These are phyloP conservation scores for Poronia punctata DNA, from an alignment of 495 filamentous ascomycete genomes.

Conservation along the genomic window DNA sequence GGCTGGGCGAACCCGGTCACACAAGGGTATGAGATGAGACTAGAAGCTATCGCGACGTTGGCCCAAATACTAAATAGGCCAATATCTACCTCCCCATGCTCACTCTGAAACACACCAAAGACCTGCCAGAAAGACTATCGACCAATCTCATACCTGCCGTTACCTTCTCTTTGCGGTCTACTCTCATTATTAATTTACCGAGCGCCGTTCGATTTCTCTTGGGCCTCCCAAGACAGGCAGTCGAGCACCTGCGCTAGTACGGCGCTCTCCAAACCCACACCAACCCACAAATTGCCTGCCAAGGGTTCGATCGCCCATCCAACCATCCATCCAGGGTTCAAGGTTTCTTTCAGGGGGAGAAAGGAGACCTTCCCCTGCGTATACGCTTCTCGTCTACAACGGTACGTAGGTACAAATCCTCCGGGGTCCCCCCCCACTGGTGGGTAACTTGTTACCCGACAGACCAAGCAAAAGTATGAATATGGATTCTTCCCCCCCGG, in stretches of 20 bases:
- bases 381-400: slow-evolving; percentile 6
- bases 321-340: slow-evolving; percentile 27
- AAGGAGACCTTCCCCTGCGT: slow-evolving; percentile 4
- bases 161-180: slow-evolving; percentile 8
- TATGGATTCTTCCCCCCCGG: not conserved
- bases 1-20: too few relatives aligned
- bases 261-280: slow-evolving; percentile 1
- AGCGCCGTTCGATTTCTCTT: not conserved
- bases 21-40: too few relatives aligned
- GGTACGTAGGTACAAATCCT: slow-evolving; percentile 17
- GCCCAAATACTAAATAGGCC: too few relatives aligned
- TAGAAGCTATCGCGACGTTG: too few relatives aligned
- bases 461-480: slow-evolving; percentile 3
- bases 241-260: slow-evolving; percentile 5
- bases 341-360: too few relatives aligned
- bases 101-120: slow-evolving; percentile 21
- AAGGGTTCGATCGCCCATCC: slow-evolving; percentile 18
- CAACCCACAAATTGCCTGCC: slow-evolving; percentile 1
- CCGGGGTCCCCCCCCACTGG: slow-evolving; percentile 4
- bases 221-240: slow-evolving; percentile 5
- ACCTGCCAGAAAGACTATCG: not conserved
- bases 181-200: slow-evolving; percentile 3
- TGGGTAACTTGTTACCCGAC: not conserved
- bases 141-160: slow-evolving; percentile 7
- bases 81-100: slow-evolving; percentile 12